These are phyloP conservation scores for Nissolia schottii DNA, from an alignment of 306 rosid species.

Conservation along the genomic window DNA sequence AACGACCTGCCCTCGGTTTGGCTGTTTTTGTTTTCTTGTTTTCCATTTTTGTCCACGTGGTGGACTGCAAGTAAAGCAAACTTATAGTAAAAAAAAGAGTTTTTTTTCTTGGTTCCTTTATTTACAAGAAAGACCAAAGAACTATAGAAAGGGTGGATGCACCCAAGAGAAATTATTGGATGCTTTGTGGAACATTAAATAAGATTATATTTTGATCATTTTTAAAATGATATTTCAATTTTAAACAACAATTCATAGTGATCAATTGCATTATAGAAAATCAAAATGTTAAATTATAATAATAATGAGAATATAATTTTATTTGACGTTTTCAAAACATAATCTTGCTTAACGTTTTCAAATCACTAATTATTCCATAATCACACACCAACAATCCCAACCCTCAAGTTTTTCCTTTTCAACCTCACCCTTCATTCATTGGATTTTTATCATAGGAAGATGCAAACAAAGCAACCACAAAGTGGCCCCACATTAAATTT, in stretches of 20 bases:
- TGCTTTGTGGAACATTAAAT: no score
- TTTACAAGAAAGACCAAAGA: constrained; percentile 26
- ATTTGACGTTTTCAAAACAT: no score
- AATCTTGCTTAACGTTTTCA: no score
- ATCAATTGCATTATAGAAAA: no score
- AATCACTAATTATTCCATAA: no score
- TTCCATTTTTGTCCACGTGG: not conserved
- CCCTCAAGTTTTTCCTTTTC: constrained; percentile 26
- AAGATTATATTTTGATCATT: no score
- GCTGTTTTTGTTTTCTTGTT: not conserved
- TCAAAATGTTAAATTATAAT: no score
- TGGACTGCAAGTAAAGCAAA: constrained; percentile 34
- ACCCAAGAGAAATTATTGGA: no score
- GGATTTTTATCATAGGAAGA: constrained; percentile 42
- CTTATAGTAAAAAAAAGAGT: constrained; percentile 1
- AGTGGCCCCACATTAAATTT: constrained; percentile 20
- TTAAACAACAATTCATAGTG: no score
- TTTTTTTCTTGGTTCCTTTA: constrained; percentile 13
- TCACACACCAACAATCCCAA: constrained; percentile 13
- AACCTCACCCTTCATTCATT: constrained; percentile 43
- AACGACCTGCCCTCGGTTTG: constrained; percentile 30
- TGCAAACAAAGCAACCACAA: constrained; percentile 45
- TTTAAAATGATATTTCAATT: no score
- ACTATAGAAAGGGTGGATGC: constrained; percentile 22
- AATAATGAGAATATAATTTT: no score